These are phyloP conservation scores for Rhynchosporium agropyri DNA, from an alignment of 2,329 filamentous ascomycete species.

Conservation along the genomic window DNA sequence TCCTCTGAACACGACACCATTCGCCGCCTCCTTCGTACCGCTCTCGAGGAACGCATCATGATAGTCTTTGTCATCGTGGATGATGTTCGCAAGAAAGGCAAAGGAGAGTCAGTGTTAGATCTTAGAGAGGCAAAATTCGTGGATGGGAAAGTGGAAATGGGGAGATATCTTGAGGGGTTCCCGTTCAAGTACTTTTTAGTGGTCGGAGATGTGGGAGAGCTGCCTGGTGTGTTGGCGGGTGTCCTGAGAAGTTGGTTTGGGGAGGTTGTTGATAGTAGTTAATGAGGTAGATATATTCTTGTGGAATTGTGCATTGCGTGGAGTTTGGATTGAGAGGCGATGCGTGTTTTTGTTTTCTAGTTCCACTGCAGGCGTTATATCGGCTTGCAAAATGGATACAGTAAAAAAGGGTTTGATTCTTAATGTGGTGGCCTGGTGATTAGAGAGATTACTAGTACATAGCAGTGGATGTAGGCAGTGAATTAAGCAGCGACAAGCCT, in stretches of 20 bases:
- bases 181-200: slow-evolving; percentile 97
- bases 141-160: slow-evolving; percentile 71
- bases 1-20: slow-evolving; percentile 79
- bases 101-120: slow-evolving; percentile 76
- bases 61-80: slow-evolving; percentile 98
- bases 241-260: slow-evolving; percentile 96
- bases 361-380: not conserved
- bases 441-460: no score
- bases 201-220: slow-evolving; percentile 86
- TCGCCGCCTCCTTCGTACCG: slow-evolving; percentile 78
- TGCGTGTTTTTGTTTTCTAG: not conserved
- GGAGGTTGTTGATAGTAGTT: slow-evolving; percentile 51
- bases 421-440: no score
- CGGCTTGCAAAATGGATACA: no score
- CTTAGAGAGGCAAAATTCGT: slow-evolving; percentile 85
- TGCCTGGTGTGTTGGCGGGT: slow-evolving; percentile 84
- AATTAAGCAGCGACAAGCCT: no score
- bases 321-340: not conserved
- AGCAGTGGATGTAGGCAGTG: no score
- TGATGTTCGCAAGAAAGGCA: slow-evolving; percentile 53
- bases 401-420: no score
- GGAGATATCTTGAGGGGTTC: slow-evolving; percentile 92
- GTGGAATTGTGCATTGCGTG: not conserved
- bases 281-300: slow-evolving; percentile 1
- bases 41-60: slow-evolving; percentile 94